Evolutionary conservation across 495 filamentous ascomycete species (phyloP), one percentile per base, ranked within the genome.

Genomic region (Hypoxylon intermedium): DNA sequence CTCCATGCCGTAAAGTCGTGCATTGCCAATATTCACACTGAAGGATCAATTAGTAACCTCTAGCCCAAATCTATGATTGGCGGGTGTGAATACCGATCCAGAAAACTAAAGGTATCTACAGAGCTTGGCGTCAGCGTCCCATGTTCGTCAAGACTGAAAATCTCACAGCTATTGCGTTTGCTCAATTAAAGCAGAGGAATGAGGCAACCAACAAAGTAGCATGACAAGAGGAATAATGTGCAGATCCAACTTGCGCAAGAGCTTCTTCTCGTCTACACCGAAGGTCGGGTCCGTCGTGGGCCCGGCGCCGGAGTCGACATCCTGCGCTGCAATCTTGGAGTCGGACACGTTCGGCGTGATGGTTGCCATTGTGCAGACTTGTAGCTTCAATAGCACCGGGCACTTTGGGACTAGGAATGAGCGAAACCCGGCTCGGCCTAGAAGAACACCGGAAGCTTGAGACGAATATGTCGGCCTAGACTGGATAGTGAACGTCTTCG

Each of bases 1-100:
- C 73, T 90, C 87, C 45, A 93, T 51, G 6, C 77, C 77, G 60
- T 90, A 91, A 21, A 92, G 74, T 6, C 86, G 77, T 9, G 88
- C 87, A 74, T 90, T 91, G 52, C 89, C 89, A 57, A 93, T 92
- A 65, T 91, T 91, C 18, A 91, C 88, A 60, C 77, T 82, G 40
- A 11, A 21, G 15, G 30, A 24, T 11, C 0, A 34, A 7, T 59
- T 23, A 59, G 46, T 12, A 46, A 28, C 12, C 1, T 7, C 9
- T 31, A 18, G 26, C 9, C 15, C 28, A 3, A n/a, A 7, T 36
- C 6, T 24, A 19, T 28, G 38, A 23, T 33, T 44, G 33, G 40
- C 3, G n/a, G 28, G 30, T n/a, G 52, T 26, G 9, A 43, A 33
- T 54, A 74, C 71, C 75, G 66, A 51, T 77, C 75, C 4, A 77